Conservation (phyloP, 129 eudicot genomes). For the Rutidosis leptorrhynchoides region DNA sequence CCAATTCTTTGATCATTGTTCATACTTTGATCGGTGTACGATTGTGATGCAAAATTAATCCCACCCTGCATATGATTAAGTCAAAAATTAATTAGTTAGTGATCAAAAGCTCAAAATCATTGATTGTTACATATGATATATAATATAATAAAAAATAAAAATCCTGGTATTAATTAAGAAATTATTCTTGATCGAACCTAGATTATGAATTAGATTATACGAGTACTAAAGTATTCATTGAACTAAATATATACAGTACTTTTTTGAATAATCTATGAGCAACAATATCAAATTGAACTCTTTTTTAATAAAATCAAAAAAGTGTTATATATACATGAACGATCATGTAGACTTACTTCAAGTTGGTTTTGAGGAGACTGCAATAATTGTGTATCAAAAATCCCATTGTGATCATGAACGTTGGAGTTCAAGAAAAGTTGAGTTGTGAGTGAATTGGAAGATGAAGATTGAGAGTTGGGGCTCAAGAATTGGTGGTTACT, state of each 20-base stretch:
- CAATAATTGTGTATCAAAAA: constrained; percentile 21
- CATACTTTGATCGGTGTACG: constrained; percentile 25
- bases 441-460: constrained; percentile 39
- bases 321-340: not conserved
- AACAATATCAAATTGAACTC: constrained; percentile 7
- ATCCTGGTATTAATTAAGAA: not conserved
- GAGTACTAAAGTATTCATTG: not conserved
- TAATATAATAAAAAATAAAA: no score
- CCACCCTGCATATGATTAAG: constrained; percentile 38
- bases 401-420: constrained; percentile 36
- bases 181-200: not conserved
- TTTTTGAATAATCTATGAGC: not conserved
- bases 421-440: constrained; percentile 43
- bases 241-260: no score
- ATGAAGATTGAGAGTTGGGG: constrained; percentile 41
- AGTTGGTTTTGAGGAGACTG: constrained; percentile 29
- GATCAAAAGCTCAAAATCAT: constrained; percentile 6
- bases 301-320: not conserved
- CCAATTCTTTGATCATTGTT: constrained; percentile 30
- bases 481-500: constrained; percentile 32
- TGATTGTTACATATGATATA: not conserved
- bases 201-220: not conserved
- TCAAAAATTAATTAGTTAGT: constrained; percentile 16
- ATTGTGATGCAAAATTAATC: constrained; percentile 33
- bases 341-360: constrained; percentile 30